These are phyloP conservation scores for Scedosporium boydii DNA, from an alignment of 2,329 filamentous ascomycete genomes.

Conservation along the genomic window DNA sequence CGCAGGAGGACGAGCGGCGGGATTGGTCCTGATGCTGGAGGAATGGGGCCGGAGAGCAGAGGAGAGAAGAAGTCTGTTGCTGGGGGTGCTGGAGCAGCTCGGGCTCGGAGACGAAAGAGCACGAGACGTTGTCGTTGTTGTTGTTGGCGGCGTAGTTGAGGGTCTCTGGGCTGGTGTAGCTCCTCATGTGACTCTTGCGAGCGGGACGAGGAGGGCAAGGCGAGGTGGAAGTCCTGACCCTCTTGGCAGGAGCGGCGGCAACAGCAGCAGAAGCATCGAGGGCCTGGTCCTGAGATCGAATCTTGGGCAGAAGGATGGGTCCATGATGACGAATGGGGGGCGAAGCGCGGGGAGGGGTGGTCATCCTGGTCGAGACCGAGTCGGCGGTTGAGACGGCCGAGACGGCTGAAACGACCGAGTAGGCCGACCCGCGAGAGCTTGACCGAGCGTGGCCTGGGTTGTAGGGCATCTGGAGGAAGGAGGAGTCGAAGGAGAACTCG, in stretches of 20 bases:
- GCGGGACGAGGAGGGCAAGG: slow-evolving; percentile 20
- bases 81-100: slow-evolving; percentile 16
- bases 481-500: slow-evolving; percentile 43
- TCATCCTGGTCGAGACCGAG: slow-evolving; percentile 54
- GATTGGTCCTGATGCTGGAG: slow-evolving; percentile 36
- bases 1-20: slow-evolving; percentile 57
- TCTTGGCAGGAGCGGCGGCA: slow-evolving; percentile 38
- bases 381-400: slow-evolving; percentile 53
- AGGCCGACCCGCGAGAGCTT: slow-evolving; percentile 56
- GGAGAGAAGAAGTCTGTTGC: slow-evolving; percentile 32
- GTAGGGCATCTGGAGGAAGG: slow-evolving; percentile 46
- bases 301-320: slow-evolving; percentile 74
- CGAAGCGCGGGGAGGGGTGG: slow-evolving; percentile 48
- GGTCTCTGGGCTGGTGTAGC: slow-evolving; percentile 54
- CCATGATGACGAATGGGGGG: slow-evolving; percentile 72
- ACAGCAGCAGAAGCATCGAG: slow-evolving; percentile 36
- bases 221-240: slow-evolving; percentile 46
- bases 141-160: slow-evolving; percentile 26
- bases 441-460: slow-evolving; percentile 49
- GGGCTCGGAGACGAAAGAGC: slow-evolving; percentile 10
- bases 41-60: slow-evolving; percentile 47
- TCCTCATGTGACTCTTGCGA: slow-evolving; percentile 42
- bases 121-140: too few relatives aligned
- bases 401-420: slow-evolving; percentile 23
- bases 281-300: slow-evolving; percentile 74